Conservation (phyloP, 2,329 filamentous ascomycete species). For the Colletotrichum caudatum region DNA sequence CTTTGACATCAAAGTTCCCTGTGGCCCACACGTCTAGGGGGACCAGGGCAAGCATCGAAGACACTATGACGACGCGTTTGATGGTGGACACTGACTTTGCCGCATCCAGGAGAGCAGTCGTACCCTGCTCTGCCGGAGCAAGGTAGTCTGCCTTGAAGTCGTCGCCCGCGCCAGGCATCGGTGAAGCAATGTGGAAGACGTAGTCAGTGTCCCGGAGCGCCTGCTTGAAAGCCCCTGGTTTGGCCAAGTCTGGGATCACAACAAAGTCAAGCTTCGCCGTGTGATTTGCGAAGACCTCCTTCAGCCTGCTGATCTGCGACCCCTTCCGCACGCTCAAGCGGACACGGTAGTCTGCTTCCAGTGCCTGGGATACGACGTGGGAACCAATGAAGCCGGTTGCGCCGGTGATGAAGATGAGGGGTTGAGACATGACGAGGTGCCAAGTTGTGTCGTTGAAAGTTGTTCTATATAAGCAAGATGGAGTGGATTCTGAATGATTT, state of each 20-base stretch:
- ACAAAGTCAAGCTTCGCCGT: not conserved
- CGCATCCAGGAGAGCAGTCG: conserved; percentile 13
- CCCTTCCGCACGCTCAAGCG: conserved; percentile 24
- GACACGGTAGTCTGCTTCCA: conserved; percentile 23
- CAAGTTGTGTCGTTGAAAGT: not conserved
- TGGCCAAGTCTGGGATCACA: conserved; percentile 15
- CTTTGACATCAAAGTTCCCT: not conserved
- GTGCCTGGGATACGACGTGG: not conserved
- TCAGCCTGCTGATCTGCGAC: conserved; percentile 11
- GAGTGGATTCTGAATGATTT: not conserved
- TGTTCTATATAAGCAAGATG: too few relatives aligned
- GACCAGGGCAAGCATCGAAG: conserved; percentile 12
- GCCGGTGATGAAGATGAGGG: conserved; percentile 30
- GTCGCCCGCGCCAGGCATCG: conserved; percentile 14
- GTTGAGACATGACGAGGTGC: not conserved
- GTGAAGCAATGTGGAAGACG: conserved; percentile 26
- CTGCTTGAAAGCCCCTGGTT: not conserved
- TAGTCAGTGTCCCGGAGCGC: conserved; percentile 13
- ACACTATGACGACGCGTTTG: conserved; percentile 13
- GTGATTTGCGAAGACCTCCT: not conserved
- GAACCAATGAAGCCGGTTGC: conserved; percentile 34
- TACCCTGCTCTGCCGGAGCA: conserved; percentile 15
- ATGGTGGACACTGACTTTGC: not conserved
- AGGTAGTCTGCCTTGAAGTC: conserved; percentile 26
- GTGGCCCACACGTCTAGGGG: not conserved